Percentiles rank a stretch among this genome's conserved stretches.
Evolutionary conservation across 495 filamentous ascomycete genomes (phyloP).

Genomic region (Penicillium coprophilum): DNA sequence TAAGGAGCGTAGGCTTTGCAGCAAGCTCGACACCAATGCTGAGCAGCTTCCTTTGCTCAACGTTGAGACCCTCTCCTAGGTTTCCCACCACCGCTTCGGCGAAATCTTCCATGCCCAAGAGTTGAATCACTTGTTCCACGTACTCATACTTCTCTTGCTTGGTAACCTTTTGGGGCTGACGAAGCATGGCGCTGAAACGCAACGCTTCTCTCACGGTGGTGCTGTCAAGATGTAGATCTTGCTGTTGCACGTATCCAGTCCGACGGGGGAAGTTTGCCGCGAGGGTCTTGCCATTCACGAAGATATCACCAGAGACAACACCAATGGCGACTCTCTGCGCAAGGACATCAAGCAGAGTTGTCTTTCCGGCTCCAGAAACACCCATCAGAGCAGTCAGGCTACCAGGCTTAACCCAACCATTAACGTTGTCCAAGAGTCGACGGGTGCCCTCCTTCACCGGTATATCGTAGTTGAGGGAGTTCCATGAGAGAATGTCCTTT

Average conservation of each 20-base stretch:
- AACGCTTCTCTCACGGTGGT: conserved; percentile 83
- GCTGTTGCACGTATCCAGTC: conserved; percentile 93
- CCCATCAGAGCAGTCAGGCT: conserved; percentile 65
- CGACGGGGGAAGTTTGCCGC: conserved; percentile 80
- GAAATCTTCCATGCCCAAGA: conserved; percentile 47
- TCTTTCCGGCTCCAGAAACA: conserved; percentile 61
- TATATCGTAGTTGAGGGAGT: conserved; percentile 66
- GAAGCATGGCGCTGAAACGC: conserved; percentile 78
- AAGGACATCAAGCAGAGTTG: conserved; percentile 60
- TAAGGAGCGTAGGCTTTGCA: conserved; percentile 77
- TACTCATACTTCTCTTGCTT: conserved; percentile 48
- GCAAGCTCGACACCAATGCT: conserved; percentile 90
- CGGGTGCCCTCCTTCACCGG: conserved; percentile 54
- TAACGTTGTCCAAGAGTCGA: conserved; percentile 58
- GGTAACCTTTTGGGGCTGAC: conserved; percentile 59
- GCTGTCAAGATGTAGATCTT: conserved; percentile 85
- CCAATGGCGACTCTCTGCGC: conserved; percentile 54
- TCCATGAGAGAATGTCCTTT: conserved; percentile 68
- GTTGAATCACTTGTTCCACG: conserved; percentile 48
- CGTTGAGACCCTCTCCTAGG: conserved; percentile 67
- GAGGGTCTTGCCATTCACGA: conserved; percentile 49
- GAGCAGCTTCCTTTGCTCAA: conserved; percentile 84
- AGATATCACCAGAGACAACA: conserved; percentile 50
- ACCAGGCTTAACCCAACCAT: conserved; percentile 65
- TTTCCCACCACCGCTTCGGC: conserved; percentile 42